Percentiles rank a stretch among this genome's conserved stretches.
Conservation (phyloP, 2,329 filamentous ascomycete species). For the Macrophomina phaseolina region DNA sequence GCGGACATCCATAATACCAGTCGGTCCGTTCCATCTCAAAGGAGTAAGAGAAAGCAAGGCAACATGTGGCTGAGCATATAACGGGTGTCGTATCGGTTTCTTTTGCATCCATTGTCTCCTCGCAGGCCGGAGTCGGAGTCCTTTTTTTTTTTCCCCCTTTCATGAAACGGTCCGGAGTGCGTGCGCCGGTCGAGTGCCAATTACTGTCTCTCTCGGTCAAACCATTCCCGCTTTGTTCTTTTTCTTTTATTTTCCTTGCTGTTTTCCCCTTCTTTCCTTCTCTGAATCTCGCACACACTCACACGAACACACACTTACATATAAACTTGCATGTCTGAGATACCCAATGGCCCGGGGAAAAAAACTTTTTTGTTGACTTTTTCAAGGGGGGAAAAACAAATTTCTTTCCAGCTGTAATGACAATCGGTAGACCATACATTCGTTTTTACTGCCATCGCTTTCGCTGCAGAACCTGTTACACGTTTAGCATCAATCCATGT, state of each 20-base stretch:
- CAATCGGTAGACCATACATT: conserved; percentile 7
- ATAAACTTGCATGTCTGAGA: conserved; percentile 16
- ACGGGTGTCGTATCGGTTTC: neutral
- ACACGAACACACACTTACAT: neutral
- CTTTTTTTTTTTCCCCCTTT: neutral
- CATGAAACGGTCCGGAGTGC: neutral
- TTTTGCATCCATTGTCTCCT: neutral
- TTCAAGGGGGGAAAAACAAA: neutral
- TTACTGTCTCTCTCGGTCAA: neutral
- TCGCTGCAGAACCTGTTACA: no score
- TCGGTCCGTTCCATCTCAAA: neutral
- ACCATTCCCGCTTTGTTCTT: neutral
- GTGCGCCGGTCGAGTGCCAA: neutral
- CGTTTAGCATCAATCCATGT: no score
- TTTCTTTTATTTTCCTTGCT: no score
- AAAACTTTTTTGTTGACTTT: neutral
- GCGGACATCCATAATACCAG: neutral
- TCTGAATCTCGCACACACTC: neutral
- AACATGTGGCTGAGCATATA: neutral
- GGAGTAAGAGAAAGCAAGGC: neutral
- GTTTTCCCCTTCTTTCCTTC: neutral
- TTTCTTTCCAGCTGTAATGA: conserved; percentile 5
- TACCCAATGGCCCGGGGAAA: conserved; percentile 15
- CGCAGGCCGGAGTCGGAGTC: conserved; percentile 7
- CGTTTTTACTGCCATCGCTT: neutral